phyloP scores from a whole-genome alignment of 805 yeast species.

The Sugiyamaella americana region DNA sequence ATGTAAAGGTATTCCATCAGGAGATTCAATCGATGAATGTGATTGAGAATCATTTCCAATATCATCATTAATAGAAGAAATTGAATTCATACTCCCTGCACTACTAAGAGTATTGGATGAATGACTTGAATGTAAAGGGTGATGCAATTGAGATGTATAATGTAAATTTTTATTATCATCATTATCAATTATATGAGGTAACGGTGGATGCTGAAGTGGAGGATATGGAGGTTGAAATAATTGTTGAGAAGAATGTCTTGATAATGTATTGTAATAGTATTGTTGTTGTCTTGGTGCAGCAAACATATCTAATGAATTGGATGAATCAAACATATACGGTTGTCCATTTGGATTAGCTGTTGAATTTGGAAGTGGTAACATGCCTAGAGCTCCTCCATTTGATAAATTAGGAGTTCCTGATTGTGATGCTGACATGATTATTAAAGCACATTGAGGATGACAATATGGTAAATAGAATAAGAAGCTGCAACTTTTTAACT shows the following conservation, averaged over 20 bases:
- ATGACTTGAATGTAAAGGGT: background rate
- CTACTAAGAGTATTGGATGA: background rate
- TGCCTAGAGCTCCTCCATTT: background rate
- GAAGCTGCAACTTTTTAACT: too few relatives aligned
- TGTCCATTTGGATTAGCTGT: background rate
- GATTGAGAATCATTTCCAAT: background rate
- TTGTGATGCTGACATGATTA: background rate
- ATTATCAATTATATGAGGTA: background rate
- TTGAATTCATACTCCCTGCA: background rate
- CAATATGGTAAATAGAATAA: too few relatives aligned
- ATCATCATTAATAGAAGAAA: background rate
- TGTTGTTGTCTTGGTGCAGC: background rate
- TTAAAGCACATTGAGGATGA: too few relatives aligned
- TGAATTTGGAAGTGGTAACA: background rate
- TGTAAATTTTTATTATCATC: too few relatives aligned
- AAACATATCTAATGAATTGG: background rate
- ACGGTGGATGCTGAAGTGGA: background rate
- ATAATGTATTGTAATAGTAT: too few relatives aligned
- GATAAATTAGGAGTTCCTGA: background rate
- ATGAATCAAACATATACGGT: background rate
- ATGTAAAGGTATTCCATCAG: background rate
- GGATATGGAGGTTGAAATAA: background rate
- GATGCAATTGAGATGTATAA: background rate
- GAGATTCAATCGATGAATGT: background rate
- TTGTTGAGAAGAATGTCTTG: background rate